phyloP scores from a whole-genome alignment of 768 basidiomycete species.

The Lyophyllum atratum region DNA sequence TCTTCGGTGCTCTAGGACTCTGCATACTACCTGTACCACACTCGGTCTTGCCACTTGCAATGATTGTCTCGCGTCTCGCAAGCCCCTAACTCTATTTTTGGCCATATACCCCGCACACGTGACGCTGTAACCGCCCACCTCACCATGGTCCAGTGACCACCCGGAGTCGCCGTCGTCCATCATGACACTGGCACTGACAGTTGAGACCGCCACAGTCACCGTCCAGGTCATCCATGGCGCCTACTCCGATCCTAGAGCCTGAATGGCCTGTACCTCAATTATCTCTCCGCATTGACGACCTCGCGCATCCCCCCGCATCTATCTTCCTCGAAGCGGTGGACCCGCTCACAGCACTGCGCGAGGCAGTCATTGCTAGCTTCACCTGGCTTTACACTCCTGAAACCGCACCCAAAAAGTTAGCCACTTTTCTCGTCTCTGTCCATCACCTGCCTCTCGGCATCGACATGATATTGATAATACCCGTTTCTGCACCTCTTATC shows the following conservation, averaged over 20 bases:
- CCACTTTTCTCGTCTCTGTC: slow-evolving; percentile 1
- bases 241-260: slow-evolving; percentile 17
- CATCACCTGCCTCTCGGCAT: background rate
- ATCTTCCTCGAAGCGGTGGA: slow-evolving; percentile 57
- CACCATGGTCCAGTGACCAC: no score
- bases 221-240: slow-evolving; percentile 4
- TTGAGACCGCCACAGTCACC: no score
- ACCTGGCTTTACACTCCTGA: slow-evolving; percentile 42
- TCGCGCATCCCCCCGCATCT: slow-evolving; percentile 56
- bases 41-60: no score
- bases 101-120: background rate
- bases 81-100: background rate
- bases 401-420: slow-evolving; percentile 39
- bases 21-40: no score
- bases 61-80: no score
- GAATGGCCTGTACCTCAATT: slow-evolving; percentile 60
- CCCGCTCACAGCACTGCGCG: slow-evolving; percentile 38
- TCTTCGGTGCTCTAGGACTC: background rate
- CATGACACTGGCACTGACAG: background rate
- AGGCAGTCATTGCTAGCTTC: slow-evolving; percentile 53
- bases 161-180: background rate
- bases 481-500: slow-evolving; percentile 3
- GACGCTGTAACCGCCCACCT: background rate
- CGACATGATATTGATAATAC: background rate
- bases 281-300: slow-evolving; percentile 55